Base-by-base conservation (phyloP, 768 basidiomycete species). In the Gautieria morchelliformis region DNA sequence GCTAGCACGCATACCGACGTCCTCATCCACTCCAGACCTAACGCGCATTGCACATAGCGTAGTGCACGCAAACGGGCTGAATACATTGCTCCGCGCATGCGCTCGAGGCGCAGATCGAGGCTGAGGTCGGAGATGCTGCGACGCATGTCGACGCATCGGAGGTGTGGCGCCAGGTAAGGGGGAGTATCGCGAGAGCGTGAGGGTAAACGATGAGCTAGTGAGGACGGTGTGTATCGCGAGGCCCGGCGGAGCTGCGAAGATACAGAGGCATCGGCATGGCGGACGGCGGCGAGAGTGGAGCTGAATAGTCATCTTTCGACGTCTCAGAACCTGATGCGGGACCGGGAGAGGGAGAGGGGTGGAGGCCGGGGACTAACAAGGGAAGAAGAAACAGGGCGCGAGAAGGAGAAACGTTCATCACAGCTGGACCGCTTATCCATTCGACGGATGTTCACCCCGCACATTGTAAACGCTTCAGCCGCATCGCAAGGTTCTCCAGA, bases 131-230 rank as follows among this genome's bases (percentile, higher is more conserved):
- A 10, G 79, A 76, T 35, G 76, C 74, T 54, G 54, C 44, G 40
- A 61, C 60, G 39, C 64, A 65, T 45, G 66, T 70, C 62, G 71
- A 78, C 46, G 61, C 79, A 27, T 75, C 72, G 11, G 80, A 83
- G 54, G 70, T 89, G 30, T 91, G 88, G 89, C 73, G 77, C 54
- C 71, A 75, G 48, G 78, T 90, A 5, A 85, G 85, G 0, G 76
- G 9, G 89, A 92, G 61, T 87, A 82, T 63, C 71, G 88, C 39
- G 89, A 92, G 52, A 78, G 80, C 52, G 61, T 87, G 61, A 74
- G 84, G 63, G 77, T 82, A 53, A 85, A 85, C 59, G 90, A 92
- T 66, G 89, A 92, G 66, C 72, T 90, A 46, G 84, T 91, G 4
- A 73, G 90, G 55, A 82, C 81, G 7, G 72, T 88, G 67, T 19